A percentile compares a stretch with the other conserved stretches of the same genome.
Conservation (phyloP, 2,329 filamentous ascomycete genomes). For the Microdochium trichocladiopsis region DNA sequence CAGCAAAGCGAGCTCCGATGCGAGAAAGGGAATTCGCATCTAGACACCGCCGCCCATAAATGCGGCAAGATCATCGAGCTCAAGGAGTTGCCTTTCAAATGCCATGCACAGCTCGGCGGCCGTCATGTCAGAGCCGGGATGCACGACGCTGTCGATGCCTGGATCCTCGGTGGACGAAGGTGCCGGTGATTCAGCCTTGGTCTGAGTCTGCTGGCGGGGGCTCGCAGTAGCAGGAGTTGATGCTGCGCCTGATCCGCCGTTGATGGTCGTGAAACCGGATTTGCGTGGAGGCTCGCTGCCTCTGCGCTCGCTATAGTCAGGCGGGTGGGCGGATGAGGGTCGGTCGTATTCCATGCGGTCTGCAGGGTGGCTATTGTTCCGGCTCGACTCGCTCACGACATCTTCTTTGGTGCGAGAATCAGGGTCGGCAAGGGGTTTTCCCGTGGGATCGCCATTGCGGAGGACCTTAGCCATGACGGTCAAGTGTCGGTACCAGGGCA, state of each 20-base stretch:
- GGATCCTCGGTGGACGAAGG: constrained; percentile 11
- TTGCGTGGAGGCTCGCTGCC: constrained; percentile 49
- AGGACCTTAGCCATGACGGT: constrained; percentile 56
- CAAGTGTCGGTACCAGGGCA: constrained; percentile 53
- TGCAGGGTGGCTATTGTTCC: constrained; percentile 29
- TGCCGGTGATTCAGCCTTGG: constrained; percentile 28
- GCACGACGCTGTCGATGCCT: constrained; percentile 15
- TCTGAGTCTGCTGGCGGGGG: constrained; percentile 29
- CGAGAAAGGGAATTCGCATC: constrained; percentile 9
- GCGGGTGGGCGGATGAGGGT: constrained; percentile 20
- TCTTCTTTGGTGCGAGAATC: constrained; percentile 44
- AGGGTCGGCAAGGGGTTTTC: constrained; percentile 19
- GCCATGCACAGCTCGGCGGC: constrained; percentile 49
- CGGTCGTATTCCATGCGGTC: constrained; percentile 54
- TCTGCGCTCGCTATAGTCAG: constrained; percentile 33
- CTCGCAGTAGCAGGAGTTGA: constrained; percentile 40
- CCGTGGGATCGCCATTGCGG: constrained; percentile 38
- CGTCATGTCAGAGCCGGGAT: constrained; percentile 42
- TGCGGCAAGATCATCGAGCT: constrained; percentile 53
- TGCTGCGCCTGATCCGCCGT: constrained; percentile 43
- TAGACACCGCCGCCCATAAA: constrained; percentile 57
- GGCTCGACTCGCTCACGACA: constrained; percentile 42
- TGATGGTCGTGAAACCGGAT: constrained; percentile 51
- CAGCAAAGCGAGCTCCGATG: not conserved
- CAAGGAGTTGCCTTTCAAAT: constrained; percentile 53